Base-by-base conservation (phyloP, 2,329 filamentous ascomycete genomes). In the Grosmannia penicillata region DNA sequence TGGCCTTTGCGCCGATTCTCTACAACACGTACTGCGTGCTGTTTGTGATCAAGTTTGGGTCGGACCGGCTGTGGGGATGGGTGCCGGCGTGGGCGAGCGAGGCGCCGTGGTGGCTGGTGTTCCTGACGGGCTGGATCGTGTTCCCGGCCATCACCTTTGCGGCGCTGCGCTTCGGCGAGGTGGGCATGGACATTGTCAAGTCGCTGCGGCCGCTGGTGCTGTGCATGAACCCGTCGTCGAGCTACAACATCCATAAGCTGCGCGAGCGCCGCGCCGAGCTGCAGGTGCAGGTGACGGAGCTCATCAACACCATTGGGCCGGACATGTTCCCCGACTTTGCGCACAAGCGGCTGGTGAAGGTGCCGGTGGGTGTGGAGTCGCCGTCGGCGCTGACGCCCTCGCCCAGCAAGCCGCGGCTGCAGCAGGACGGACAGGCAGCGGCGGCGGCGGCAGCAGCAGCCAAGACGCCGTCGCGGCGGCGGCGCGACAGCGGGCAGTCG, bases 151-250 rank as follows among this genome's bases (percentile, higher is more conserved):
- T 95, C 49, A 95, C 87, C 0, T 95, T 93, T 56, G 87, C 86
- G 5, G 85, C 91, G 7, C 75, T 98, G 37, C 80, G 91, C 10
- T 93, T 96, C 48, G 91, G 91, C 33, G 91, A 98, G 61, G 80
- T 93, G n/a, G 91, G 89, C 37, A 95, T 98, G 86, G 91, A 98
- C 54, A 95, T 98, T 40, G 66, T 91, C 62, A 98, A 96, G 60
- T 96, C 89, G 0, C 70, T 98, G 14, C 75, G 85, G 9, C 91
- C 91, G 6, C 72, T 98, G 9, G 66, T 93, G 33, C 68, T 95
- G 25, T 91, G 83, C 47, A 70, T 96, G 51, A 81, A 82, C 50
- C 91, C 91, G 2, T 76, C 77, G 5, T 89, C 83, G 2, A 80
- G 77, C 55, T 93, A 87, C 61, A 84, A 81, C 41, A 74, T 98